Conservation (phyloP, 2,329 filamentous ascomycete species). For the Paraconiothyrium sp. region DNA sequence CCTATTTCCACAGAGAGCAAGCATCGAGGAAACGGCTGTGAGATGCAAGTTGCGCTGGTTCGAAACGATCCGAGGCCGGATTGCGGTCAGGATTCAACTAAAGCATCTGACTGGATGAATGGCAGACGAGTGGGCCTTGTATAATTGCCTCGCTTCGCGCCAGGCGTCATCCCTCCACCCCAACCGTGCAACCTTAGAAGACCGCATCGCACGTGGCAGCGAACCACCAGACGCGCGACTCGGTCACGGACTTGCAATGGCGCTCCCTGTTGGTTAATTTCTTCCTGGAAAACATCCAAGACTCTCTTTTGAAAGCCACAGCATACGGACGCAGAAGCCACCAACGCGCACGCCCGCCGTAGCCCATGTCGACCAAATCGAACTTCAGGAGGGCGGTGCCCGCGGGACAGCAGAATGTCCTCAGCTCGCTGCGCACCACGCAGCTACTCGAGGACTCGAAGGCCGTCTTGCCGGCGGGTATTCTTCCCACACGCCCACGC, state of each 20-base stretch:
- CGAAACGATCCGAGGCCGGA: not conserved
- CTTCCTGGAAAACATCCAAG: too few relatives aligned
- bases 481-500: slow-evolving; percentile 27
- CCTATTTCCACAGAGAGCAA: too few relatives aligned
- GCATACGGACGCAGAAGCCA: too few relatives aligned
- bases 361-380: slow-evolving; percentile 54
- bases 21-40: too few relatives aligned
- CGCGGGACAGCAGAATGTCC: slow-evolving; percentile 58
- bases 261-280: not conserved
- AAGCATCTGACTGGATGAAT: too few relatives aligned
- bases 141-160: slow-evolving; percentile 3
- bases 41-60: too few relatives aligned
- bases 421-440: slow-evolving; percentile 80
- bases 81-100: not conserved
- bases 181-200: not conserved
- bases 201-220: slow-evolving; percentile 3
- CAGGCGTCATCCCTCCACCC: slow-evolving; percentile 13
- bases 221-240: not conserved
- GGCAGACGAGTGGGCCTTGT: not conserved
- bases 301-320: too few relatives aligned
- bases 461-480: slow-evolving; percentile 83
- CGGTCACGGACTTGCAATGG: not conserved
- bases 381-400: slow-evolving; percentile 58
- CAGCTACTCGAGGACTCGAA: slow-evolving; percentile 82
- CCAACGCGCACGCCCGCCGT: not conserved